Evolutionary conservation across 1,139 yeast genomes (phyloP).

Genomic region (Scheffersomyces segobiensis): DNA sequence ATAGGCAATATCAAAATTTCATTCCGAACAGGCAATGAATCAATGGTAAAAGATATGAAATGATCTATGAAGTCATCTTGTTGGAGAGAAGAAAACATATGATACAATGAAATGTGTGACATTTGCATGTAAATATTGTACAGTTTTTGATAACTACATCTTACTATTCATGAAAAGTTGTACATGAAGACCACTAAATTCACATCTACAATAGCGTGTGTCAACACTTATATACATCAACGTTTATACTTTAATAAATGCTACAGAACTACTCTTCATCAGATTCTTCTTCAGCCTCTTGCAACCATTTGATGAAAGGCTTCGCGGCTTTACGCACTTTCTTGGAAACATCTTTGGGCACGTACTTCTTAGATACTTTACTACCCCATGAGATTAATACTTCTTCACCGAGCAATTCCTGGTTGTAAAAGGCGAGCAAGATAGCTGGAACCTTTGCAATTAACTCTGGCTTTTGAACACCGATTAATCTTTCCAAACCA

Average conservation of each 20-base stretch:
- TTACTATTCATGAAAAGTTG: too few relatives aligned
- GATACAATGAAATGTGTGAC: too few relatives aligned
- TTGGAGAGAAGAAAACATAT: too few relatives aligned
- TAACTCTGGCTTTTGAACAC: constrained; percentile 76
- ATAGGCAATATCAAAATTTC: constrained; percentile 2
- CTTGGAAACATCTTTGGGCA: constrained; percentile 87
- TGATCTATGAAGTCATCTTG: not conserved
- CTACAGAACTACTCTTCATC: constrained; percentile 52
- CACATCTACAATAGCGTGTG: constrained; percentile 9
- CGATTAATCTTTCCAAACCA: constrained; percentile 92
- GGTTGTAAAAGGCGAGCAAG: constrained; percentile 76
- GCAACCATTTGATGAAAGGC: constrained; percentile 92
- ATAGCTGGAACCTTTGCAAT: constrained; percentile 78
- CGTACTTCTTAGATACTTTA: constrained; percentile 89
- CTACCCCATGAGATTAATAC: constrained; percentile 83
- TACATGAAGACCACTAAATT: constrained; percentile 1
- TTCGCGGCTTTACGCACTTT: constrained; percentile 96
- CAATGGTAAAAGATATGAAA: not conserved
- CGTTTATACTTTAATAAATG: not conserved
- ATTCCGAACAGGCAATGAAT: not conserved
- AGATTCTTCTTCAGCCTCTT: constrained; percentile 74
- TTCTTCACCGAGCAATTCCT: constrained; percentile 83
- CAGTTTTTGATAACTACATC: too few relatives aligned
- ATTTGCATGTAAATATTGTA: too few relatives aligned
- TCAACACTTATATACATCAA: not conserved